Evolutionary conservation across 495 filamentous ascomycete genomes (phyloP), one percentile per base, ranked within the genome.

Genomic region (Bacidia rubella): DNA sequence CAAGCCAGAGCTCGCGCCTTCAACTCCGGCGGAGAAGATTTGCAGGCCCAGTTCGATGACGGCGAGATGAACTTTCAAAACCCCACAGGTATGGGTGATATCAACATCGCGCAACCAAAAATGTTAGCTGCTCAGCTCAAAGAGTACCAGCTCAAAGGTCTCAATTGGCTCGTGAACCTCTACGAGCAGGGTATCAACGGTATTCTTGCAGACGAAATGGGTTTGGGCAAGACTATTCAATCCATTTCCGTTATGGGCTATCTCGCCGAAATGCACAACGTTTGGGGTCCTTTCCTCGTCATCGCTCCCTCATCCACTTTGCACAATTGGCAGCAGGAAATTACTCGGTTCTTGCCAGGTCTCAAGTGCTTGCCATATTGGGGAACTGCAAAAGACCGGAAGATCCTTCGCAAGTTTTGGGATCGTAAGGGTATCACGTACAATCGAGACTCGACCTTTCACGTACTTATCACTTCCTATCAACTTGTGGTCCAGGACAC

Each of bases 31-130:
- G 74, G 78, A 24, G 69, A 76, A 19, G 60, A 74, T 19, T 71
- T 76, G 65, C 59, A 60, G 47, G 71, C 68, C 3, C 68, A 73
- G 12, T 70, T 73, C 51, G 74, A 75, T 49, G 83, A 95, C 58
- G 90, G 88, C 49, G 92, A 99, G 67, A 85, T 99, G 85, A 97
- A 97, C 69, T 99, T 99, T 78, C 92, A 99, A 70, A 97, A 99
- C 64, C 92, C 92, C 3, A 87, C 89, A 2, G 88, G 89, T 61
- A 75, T 99, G 66, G 89, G 88, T 55, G 87, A 87, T 61, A 87
- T 95, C 59, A 86, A 95, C 61, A 85, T 99, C 55, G 80, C 87
- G 50, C 92, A 99, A 65, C 92, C 92, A 9, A 90, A 87, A 66
- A 83, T 99, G 73, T 79, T 99, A 60, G 87, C 83, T 57, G 87